Evolutionary conservation across 2,329 filamentous ascomycete genomes (phyloP).

Genomic region (Magnaporthiopsis rhizophila): DNA sequence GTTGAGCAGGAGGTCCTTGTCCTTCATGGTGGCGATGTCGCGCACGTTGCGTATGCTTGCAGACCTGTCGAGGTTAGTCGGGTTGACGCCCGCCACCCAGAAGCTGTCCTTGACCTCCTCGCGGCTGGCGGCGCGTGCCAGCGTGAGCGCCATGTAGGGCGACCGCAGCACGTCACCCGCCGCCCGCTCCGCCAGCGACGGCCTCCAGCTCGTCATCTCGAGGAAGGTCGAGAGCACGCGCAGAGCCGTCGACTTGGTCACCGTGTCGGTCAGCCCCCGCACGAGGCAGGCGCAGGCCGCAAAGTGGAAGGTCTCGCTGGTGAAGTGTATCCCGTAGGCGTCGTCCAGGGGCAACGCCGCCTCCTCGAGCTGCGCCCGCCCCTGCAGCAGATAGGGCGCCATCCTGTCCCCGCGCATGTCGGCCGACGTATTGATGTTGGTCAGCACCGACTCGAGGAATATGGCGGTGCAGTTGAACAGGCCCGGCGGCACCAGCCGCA

Average conservation of each 20-base stretch:
- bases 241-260: constrained; percentile 50
- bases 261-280: constrained; percentile 54
- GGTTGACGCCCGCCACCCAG: constrained; percentile 50
- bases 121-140: constrained; percentile 45
- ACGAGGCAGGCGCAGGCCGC: constrained; percentile 57
- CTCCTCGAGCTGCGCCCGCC: constrained; percentile 52
- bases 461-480: constrained; percentile 60
- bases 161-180: constrained; percentile 29
- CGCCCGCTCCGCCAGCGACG: constrained; percentile 11
- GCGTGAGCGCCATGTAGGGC: constrained; percentile 53
- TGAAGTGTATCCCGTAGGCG: constrained; percentile 58
- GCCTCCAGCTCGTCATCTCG: constrained; percentile 37
- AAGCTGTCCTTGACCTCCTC: constrained; percentile 57
- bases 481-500: constrained; percentile 52
- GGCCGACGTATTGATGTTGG: constrained; percentile 53
- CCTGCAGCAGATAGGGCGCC: constrained; percentile 52
- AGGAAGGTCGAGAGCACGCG: constrained; percentile 56
- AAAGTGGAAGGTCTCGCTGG: constrained; percentile 56
- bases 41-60: constrained; percentile 32
- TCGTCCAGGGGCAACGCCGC: constrained; percentile 55
- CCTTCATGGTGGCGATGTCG: constrained; percentile 39
- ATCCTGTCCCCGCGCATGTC: constrained; percentile 53
- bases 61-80: constrained; percentile 31
- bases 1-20: constrained; percentile 55
- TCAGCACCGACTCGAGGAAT: constrained; percentile 56